Percentiles rank a stretch among this genome's conserved stretches.
phyloP scores from a whole-genome alignment of 495 filamentous ascomycete genomes.

The Astrothelium subdiscretum region DNA sequence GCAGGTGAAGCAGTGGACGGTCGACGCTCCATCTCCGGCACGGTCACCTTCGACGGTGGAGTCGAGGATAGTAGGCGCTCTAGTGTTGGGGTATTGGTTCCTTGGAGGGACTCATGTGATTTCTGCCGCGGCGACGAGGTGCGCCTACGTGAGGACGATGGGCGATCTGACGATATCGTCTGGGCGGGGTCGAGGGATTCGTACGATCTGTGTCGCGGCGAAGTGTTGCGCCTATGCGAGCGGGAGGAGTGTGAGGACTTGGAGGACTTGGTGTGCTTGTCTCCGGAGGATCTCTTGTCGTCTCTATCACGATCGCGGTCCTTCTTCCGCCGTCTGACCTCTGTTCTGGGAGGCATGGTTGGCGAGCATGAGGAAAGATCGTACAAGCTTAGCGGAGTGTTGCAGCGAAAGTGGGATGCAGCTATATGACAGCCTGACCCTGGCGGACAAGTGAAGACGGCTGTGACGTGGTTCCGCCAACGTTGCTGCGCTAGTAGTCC shows the following conservation, averaged over 20 bases:
- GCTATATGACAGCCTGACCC: too few species aligned
- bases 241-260: background rate
- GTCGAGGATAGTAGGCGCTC: conserved; percentile 8
- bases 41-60: conserved; percentile 9
- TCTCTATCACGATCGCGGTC: conserved; percentile 22
- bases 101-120: background rate
- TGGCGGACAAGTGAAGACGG: background rate
- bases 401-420: background rate
- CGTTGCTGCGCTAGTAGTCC: background rate
- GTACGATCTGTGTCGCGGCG: background rate
- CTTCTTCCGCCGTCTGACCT: conserved; percentile 17
- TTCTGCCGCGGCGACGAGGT: background rate
- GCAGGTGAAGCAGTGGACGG: conserved; percentile 18
- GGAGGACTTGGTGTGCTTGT: background rate
- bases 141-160: conserved; percentile 3
- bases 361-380: too few species aligned
- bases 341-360: conserved; percentile 5
- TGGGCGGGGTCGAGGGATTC: background rate
- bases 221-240: background rate
- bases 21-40: conserved; percentile 33
- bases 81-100: background rate
- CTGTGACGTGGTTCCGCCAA: background rate
- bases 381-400: too few species aligned
- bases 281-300: conserved; percentile 2
- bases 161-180: background rate